These are phyloP conservation scores for Hirschioporus abietinus DNA, from an alignment of 768 basidiomycete genomes.

Conservation along the genomic window DNA sequence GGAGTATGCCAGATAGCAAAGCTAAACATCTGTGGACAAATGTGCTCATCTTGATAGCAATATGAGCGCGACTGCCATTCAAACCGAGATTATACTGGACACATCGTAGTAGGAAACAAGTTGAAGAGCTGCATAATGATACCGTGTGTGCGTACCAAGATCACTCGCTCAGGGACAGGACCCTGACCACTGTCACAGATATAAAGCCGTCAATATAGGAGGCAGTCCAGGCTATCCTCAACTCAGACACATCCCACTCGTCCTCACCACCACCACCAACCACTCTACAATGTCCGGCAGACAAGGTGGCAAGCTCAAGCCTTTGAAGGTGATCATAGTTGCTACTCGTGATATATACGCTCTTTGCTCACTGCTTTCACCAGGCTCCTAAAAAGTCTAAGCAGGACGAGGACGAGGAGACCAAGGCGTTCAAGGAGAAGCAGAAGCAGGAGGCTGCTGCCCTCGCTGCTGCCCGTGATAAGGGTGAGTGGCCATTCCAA, in stretches of 20 bases:
- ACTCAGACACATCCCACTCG: neutral
- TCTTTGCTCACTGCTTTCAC: neutral
- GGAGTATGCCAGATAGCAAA: neutral
- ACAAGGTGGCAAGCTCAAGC: slow-evolving; percentile 85
- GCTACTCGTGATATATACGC: neutral
- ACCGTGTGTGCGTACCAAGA: no score
- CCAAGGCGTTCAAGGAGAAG: slow-evolving; percentile 67
- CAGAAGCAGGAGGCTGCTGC: slow-evolving; percentile 72
- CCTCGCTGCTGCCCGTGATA: slow-evolving; percentile 65
- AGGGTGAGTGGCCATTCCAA: slow-evolving; percentile 41
- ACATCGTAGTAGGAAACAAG: neutral
- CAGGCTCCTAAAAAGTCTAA: slow-evolving; percentile 83
- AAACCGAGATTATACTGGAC: neutral
- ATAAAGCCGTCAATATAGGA: neutral
- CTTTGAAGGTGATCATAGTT: slow-evolving; percentile 57
- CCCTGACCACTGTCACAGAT: neutral
- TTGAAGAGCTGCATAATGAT: neutral
- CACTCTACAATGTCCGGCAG: slow-evolving; percentile 46
- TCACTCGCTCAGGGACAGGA: slow-evolving; percentile 1
- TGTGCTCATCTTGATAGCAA: neutral
- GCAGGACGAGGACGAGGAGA: slow-evolving; percentile 67
- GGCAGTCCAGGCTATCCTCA: neutral
- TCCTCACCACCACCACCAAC: slow-evolving; percentile 10
- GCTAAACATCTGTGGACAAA: neutral
- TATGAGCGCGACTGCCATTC: neutral